Evolutionary conservation across 495 filamentous ascomycete species (phyloP).

Genomic region (Talaromyces thailandensis): DNA sequence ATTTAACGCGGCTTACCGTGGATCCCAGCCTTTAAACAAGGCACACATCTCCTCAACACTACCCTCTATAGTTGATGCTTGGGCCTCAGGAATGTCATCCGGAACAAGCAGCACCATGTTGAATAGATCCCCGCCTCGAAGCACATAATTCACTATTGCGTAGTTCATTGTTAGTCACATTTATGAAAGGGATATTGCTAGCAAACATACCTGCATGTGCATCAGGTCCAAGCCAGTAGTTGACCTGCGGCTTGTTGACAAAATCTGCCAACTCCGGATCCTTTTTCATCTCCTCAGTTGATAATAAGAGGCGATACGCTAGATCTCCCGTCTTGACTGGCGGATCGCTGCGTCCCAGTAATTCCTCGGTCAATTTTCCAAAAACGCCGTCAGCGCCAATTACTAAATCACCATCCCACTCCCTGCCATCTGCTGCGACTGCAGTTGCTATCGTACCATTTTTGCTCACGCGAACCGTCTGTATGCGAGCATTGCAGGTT

Average conservation of each 20-base stretch:
- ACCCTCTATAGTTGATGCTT: constrained; percentile 37
- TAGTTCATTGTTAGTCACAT: background rate
- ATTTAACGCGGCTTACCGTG: constrained; percentile 37
- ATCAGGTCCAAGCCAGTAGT: constrained; percentile 64
- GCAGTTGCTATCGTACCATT: constrained; percentile 19
- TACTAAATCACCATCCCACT: constrained; percentile 42
- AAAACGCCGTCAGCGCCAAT: constrained; percentile 53
- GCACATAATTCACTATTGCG: constrained; percentile 49
- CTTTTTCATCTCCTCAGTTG: constrained; percentile 30
- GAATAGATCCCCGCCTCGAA: constrained; percentile 49
- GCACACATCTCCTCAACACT: constrained; percentile 59
- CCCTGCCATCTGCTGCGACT: constrained; percentile 17
- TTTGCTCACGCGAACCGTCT: constrained; percentile 22
- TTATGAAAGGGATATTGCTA: background rate
- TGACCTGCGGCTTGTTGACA: constrained; percentile 45
- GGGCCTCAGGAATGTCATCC: constrained; percentile 54
- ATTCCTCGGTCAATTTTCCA: constrained; percentile 28
- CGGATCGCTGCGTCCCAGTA: constrained; percentile 26
- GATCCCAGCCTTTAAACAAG: constrained; percentile 52
- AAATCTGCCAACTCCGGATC: constrained; percentile 44
- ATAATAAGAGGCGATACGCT: constrained; percentile 55
- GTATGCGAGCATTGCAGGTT: constrained; percentile 32
- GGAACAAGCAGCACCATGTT: constrained; percentile 64
- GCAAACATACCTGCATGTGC: constrained; percentile 37
- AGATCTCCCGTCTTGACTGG: constrained; percentile 57